A percentile compares a stretch with the other conserved stretches of the same genome.
These are phyloP conservation scores for Fomitopsis palustris DNA, from an alignment of 1,284 basidiomycete genomes.

Conservation along the genomic window DNA sequence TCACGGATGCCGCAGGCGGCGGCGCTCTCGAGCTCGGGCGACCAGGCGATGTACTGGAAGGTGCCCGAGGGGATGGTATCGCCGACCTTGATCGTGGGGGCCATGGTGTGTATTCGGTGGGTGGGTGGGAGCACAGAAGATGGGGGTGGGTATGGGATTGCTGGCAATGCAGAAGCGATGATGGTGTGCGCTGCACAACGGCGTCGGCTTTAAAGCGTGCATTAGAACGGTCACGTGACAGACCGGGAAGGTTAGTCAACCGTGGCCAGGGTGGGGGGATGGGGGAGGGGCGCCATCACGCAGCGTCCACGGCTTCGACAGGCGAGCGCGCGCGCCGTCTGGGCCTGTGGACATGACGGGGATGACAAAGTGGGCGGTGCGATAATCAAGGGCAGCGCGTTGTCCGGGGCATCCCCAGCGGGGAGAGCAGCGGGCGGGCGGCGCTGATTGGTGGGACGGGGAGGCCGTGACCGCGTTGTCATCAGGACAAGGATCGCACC, in stretches of 20 bases:
- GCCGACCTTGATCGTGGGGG: conserved; percentile 49
- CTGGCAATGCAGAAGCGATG: neutral
- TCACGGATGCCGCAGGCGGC: conserved; percentile 63
- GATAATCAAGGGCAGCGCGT: conserved; percentile 5
- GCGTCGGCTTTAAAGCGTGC: neutral
- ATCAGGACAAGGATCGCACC: neutral
- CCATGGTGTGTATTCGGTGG: conserved; percentile 5
- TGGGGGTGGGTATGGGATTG: neutral
- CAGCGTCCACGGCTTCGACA: neutral
- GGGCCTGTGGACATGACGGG: neutral
- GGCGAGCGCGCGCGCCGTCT: neutral
- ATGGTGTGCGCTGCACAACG: neutral
- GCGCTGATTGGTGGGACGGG: conserved; percentile 2
- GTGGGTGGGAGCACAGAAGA: neutral
- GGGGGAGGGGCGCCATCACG: neutral
- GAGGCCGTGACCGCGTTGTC: conserved; percentile 5
- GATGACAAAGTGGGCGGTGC: neutral
- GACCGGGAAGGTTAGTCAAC: conserved; percentile 1
- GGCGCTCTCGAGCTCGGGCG: conserved; percentile 60
- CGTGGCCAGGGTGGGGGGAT: neutral
- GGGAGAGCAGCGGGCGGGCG: neutral
- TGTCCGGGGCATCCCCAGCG: neutral
- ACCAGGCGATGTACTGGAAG: conserved; percentile 65
- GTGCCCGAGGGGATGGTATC: conserved; percentile 60
- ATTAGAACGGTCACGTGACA: conserved; percentile 5